Evolutionary conservation across 2,329 filamentous ascomycete genomes (phyloP).

Genomic region (Zalaria obscura): DNA sequence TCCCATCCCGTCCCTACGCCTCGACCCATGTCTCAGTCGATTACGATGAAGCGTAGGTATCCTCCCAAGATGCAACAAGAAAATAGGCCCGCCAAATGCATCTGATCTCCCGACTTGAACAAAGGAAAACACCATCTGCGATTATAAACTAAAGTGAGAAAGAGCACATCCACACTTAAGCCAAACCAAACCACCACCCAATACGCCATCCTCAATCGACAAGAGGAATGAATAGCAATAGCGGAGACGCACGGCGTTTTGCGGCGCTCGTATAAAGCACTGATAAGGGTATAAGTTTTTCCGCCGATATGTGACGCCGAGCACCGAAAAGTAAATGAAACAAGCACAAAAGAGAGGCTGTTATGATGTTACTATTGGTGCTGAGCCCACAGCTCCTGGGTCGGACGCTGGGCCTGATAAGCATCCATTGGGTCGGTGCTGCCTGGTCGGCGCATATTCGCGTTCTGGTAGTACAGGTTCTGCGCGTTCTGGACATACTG

Average conservation of each 20-base stretch:
- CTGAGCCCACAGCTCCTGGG: constrained; percentile 42
- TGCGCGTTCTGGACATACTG: constrained; percentile 39
- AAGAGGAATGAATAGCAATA: too few relatives aligned
- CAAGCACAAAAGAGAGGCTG: background rate
- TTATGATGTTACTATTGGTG: constrained; percentile 14
- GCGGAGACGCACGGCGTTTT: too few relatives aligned
- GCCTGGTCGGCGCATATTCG: constrained; percentile 53
- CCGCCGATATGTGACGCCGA: background rate
- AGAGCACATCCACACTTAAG: background rate
- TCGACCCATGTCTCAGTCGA: too few relatives aligned
- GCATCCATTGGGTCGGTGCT: constrained; percentile 49
- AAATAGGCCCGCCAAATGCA: too few relatives aligned
- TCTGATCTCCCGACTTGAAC: too few relatives aligned
- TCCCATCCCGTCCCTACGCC: too few relatives aligned
- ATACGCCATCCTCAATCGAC: background rate
- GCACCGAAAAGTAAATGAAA: background rate
- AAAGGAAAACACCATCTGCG: too few relatives aligned
- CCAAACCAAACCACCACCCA: background rate
- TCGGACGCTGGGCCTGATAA: constrained; percentile 48
- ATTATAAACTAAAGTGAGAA: too few relatives aligned
- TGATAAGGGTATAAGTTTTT: too few relatives aligned
- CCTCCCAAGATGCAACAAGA: too few relatives aligned
- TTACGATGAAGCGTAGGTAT: too few relatives aligned
- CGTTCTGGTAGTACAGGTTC: constrained; percentile 58
- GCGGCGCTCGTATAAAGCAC: too few relatives aligned